phyloP scores from a whole-genome alignment of 176 grass and related monocot genomes.

The Guadua angustifolia region DNA sequence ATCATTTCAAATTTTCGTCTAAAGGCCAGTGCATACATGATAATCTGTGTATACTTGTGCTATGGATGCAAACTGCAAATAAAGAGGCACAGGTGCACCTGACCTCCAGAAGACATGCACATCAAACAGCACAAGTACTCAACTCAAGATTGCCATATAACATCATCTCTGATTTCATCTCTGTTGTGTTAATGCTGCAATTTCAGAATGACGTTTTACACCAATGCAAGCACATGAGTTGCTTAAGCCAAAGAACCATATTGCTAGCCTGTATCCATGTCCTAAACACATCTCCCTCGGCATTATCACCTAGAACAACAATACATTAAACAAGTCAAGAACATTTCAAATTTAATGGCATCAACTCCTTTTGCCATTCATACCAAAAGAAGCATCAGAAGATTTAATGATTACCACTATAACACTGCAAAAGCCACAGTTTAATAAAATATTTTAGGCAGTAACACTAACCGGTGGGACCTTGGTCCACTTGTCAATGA shows the following conservation, averaged over 20 bases:
- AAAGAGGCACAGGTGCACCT: background rate
- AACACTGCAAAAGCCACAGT: background rate
- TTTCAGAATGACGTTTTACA: background rate
- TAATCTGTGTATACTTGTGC: background rate
- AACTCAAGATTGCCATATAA: background rate
- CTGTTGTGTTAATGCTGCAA: background rate
- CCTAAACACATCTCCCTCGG: background rate
- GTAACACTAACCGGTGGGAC: background rate
- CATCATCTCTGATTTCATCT: background rate
- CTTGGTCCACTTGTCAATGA: background rate
- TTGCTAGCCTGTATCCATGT: background rate
- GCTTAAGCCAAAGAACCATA: background rate
- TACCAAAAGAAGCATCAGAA: background rate
- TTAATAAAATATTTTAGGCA: background rate
- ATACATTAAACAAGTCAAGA: background rate
- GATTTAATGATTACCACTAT: background rate
- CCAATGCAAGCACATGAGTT: background rate
- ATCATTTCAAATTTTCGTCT: conserved; percentile 6
- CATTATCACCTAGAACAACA: background rate
- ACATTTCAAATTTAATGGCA: background rate
- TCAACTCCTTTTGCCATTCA: background rate
- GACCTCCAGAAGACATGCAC: background rate
- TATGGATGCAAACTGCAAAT: background rate
- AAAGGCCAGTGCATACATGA: background rate
- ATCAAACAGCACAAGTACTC: conserved; percentile 25